Conservation (phyloP, 331 rosid species). For the Quercus phellos region DNA sequence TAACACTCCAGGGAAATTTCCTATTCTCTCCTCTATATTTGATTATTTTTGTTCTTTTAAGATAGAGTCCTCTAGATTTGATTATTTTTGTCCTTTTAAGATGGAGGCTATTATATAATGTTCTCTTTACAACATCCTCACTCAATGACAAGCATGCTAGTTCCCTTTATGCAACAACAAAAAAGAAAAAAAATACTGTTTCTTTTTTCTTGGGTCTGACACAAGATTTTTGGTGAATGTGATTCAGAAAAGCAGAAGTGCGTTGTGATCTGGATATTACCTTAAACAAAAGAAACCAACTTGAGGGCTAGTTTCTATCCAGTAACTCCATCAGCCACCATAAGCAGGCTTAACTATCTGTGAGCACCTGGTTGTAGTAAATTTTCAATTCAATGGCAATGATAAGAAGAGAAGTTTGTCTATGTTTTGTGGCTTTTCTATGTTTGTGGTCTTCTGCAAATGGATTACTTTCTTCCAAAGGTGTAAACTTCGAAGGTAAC, state of each 20-base stretch:
- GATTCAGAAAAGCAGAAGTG: conserved; percentile 55
- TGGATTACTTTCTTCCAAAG: conserved; percentile 86
- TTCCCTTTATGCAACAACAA: conserved; percentile 51
- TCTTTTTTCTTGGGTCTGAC: conserved; percentile 45
- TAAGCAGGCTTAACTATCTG: conserved; percentile 25
- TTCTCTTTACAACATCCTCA: conserved; percentile 39
- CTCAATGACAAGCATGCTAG: conserved; percentile 80
- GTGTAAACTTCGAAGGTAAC: conserved; percentile 97
- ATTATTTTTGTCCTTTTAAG: conserved; percentile 24
- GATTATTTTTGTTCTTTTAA: conserved; percentile 24
- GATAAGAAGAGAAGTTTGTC: conserved; percentile 37
- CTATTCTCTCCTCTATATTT: conserved; percentile 44
- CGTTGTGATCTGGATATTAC: conserved; percentile 47
- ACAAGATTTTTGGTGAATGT: conserved; percentile 56
- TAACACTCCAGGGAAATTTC: conserved; percentile 32
- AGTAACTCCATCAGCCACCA: conserved; percentile 16
- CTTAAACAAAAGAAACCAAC: conserved; percentile 31
- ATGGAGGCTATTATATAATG: conserved; percentile 28
- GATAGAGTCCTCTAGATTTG: conserved; percentile 25
- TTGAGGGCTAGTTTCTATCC: conserved; percentile 30
- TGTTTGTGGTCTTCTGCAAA: conserved; percentile 35
- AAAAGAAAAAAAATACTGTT: conserved; percentile 21
- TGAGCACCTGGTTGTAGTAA: conserved; percentile 15
- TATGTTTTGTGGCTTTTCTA: conserved; percentile 41
- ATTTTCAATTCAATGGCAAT: conserved; percentile 34